A percentile compares a stretch with the other conserved stretches of the same genome.
Evolutionary conservation across 176 grass and related monocot genomes (phyloP).

Genomic region (Aegilops longissima): DNA sequence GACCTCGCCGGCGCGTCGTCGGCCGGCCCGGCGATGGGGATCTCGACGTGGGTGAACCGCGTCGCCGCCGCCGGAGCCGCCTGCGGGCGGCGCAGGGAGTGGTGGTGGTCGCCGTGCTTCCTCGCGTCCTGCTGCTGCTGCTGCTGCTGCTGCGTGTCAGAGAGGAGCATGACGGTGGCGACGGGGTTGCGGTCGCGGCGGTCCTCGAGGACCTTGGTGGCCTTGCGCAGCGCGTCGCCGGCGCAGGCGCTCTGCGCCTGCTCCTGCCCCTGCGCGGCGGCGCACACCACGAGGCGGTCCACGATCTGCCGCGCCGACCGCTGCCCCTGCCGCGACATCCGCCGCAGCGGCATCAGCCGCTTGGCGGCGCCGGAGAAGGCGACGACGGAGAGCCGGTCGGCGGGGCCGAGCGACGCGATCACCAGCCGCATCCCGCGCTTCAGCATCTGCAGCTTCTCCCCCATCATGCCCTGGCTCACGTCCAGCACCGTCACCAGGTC

Average conservation of each 20-base stretch:
- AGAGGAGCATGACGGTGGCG: constrained; percentile 93
- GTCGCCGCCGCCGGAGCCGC: constrained; percentile 41
- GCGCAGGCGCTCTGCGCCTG: constrained; percentile 42
- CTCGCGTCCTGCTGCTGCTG: constrained; percentile 37
- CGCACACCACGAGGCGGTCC: constrained; percentile 69
- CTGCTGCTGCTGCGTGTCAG: constrained; percentile 56
- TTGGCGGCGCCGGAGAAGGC: constrained; percentile 89
- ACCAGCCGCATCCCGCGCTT: constrained; percentile 84
- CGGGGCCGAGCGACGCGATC: constrained; percentile 63
- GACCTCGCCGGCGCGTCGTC: constrained; percentile 7
- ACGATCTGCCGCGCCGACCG: constrained; percentile 76
- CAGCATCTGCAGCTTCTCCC: constrained; percentile 88
- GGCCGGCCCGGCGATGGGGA: constrained; percentile 44
- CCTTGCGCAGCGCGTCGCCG: constrained; percentile 82
- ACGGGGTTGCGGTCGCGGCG: constrained; percentile 80
- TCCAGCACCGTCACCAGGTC: constrained; percentile 95
- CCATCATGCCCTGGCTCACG: constrained; percentile 80
- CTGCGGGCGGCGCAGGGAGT: constrained; percentile 20
- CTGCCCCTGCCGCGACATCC: constrained; percentile 88
- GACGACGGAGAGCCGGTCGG: constrained; percentile 79
- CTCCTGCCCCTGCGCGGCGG: constrained; percentile 33
- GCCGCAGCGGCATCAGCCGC: constrained; percentile 67
- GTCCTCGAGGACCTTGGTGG: constrained; percentile 91
- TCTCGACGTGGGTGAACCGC: constrained; percentile 81
- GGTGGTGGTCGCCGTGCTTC: constrained; percentile 29